Evolutionary conservation across 352 stramenopile species (phyloP), one percentile per base, ranked within the genome.

Genomic region (Lagenidium sp.): DNA sequence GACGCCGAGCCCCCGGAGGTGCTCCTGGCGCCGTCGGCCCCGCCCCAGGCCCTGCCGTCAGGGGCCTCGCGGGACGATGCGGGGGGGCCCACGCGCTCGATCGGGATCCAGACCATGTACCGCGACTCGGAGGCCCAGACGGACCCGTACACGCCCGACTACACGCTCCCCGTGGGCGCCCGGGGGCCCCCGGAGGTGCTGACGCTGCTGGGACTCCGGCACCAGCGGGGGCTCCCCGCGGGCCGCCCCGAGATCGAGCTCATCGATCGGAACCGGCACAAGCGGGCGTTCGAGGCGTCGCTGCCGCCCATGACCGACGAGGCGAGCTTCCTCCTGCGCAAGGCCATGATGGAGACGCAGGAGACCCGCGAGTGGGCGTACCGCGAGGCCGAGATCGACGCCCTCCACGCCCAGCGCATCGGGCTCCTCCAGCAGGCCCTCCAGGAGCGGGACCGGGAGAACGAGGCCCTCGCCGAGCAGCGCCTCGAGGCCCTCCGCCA

Each of bases 261-360:
- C 48, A 95, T 98, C 26, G 85, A 96, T 44, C 74, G 88, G 10
- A 84, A 88, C 23, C 74, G 88, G 22, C 72, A 81, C 43, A 96
- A 97, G 43, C 63, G 69, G 16, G 62, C 63, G 4, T 88, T 97
- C 18, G 79, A 97, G 36, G 71, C 68, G 12, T 82, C 81, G 20
- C 50, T 98, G 29, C 92, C 90, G 15, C 91, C 92, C 4, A 96
- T 97, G 71, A 97, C 92, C 12, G 92, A 98, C 56, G 92, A 98
- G 45, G 91, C 86, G 6, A 94, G 66, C 29, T 94, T 97, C 37
- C 24, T 76, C 19, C 45, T 97, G 20, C 80, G 92, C 11, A 97
- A 97, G 47, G 53, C 44, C 19, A 89, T 98, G 62, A 87, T 98
- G 58, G 87, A 97, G 60, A 60, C 82, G 38, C 90, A 97, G 53